Percentiles rank a stretch among this genome's conserved stretches.
Evolutionary conservation across 768 basidiomycete genomes (phyloP).

Genomic region (Termitomyces sp.): DNA sequence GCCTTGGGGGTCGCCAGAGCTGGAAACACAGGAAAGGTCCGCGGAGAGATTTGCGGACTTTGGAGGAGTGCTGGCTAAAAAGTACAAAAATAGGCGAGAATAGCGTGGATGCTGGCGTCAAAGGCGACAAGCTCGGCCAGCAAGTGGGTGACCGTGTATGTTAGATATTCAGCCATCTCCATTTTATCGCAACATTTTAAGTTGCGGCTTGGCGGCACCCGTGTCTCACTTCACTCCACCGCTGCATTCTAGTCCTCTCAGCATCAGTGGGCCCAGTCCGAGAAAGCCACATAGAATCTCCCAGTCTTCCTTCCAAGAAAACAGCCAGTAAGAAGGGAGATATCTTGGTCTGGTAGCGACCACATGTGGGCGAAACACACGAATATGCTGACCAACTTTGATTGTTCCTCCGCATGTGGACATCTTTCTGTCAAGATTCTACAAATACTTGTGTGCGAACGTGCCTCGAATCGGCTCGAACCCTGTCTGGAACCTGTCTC

Average conservation of each 20-base stretch:
- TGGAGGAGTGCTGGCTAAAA: constrained; percentile 2
- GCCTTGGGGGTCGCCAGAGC: constrained; percentile 2
- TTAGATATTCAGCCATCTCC: constrained; percentile 1
- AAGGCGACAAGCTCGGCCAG: not conserved
- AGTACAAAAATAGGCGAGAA: not conserved
- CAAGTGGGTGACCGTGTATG: constrained; percentile 1
- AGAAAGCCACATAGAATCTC: not conserved
- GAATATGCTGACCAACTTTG: not conserved
- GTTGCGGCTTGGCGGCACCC: constrained; percentile 4
- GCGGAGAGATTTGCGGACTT: constrained; percentile 8
- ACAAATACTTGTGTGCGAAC: not conserved
- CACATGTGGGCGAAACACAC: not conserved
- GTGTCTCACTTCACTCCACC: constrained; percentile 7
- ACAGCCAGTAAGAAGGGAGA: not conserved
- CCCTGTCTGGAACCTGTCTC: not conserved
- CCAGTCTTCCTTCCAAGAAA: not conserved
- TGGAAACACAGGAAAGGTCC: not conserved
- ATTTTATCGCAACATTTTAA: constrained; percentile 8
- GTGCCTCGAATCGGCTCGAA: not conserved
- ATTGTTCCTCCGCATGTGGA: not conserved
- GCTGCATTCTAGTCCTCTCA: not conserved
- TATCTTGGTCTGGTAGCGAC: not conserved
- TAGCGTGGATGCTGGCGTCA: constrained; percentile 5
- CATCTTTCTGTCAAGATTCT: not conserved
- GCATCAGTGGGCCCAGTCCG: not conserved